These are phyloP conservation scores for Sonneratia alba DNA, from an alignment of 345 rosid genomes.

Conservation along the genomic window DNA sequence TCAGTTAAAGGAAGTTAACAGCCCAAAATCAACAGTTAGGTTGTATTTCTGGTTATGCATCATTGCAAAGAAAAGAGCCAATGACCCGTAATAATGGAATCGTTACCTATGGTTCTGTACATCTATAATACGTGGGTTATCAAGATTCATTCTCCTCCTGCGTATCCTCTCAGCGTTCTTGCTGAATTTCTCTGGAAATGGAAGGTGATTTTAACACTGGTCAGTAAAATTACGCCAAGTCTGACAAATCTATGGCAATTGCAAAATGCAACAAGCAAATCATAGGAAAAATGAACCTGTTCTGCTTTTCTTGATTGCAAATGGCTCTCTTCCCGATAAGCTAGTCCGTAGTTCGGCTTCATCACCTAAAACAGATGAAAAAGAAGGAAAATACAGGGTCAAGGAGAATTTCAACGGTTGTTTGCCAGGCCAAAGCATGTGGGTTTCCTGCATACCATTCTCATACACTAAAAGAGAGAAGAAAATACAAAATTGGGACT, in stretches of 20 bases:
- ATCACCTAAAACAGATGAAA: conserved; percentile 30
- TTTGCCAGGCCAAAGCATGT: too few species aligned
- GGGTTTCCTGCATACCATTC: too few species aligned
- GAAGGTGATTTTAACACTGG: background rate
- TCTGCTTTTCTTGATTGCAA: conserved; percentile 76
- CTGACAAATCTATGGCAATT: background rate
- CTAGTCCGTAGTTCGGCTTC: conserved; percentile 64
- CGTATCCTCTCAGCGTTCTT: conserved; percentile 57
- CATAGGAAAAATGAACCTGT: conserved; percentile 41
- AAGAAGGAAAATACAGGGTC: background rate
- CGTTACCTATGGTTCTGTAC: conserved; percentile 84
- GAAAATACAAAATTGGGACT: too few species aligned
- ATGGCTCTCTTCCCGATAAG: conserved; percentile 72
- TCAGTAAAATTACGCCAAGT: background rate
- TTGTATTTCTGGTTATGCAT: background rate
- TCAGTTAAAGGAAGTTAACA: background rate
- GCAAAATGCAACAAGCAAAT: background rate
- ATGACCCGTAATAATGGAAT: background rate
- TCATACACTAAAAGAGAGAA: too few species aligned
- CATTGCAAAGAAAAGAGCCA: background rate
- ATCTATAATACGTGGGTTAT: conserved; percentile 87
- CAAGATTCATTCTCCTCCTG: conserved; percentile 80
- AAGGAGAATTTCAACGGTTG: background rate
- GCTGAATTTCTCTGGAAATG: conserved; percentile 61
- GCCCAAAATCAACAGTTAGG: background rate